These are phyloP conservation scores for Phoenix roebelenii DNA, from an alignment of 176 grass and related monocot genomes.

Conservation along the genomic window DNA sequence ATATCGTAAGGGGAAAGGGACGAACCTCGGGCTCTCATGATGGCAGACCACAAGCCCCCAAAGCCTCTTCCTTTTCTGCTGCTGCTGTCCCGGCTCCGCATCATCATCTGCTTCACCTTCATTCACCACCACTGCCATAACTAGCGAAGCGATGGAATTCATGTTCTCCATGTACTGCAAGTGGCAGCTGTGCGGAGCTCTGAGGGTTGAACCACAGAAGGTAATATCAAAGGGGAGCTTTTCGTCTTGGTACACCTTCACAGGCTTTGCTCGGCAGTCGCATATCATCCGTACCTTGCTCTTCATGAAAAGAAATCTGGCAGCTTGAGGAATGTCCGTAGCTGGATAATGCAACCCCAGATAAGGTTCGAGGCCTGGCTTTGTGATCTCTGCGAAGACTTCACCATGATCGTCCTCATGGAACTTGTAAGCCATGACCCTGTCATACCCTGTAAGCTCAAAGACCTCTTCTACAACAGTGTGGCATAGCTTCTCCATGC, in stretches of 20 bases:
- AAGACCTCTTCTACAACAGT: conserved; percentile 76
- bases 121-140: conserved; percentile 82
- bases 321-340: conserved; percentile 87
- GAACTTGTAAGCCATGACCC: conserved; percentile 98
- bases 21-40: conserved; percentile 74
- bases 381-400: conserved; percentile 68
- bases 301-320: conserved; percentile 93
- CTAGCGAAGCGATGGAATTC: conserved; percentile 87
- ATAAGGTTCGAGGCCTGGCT: conserved; percentile 82
- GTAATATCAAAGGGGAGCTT: conserved; percentile 52
- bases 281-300: conserved; percentile 94
- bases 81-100: conserved; percentile 18
- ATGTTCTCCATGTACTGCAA: conserved; percentile 98
- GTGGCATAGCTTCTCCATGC: conserved; percentile 56
- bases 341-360: conserved; percentile 86
- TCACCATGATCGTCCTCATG: conserved; percentile 93
- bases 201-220: conserved; percentile 75
- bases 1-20: conserved; percentile 89
- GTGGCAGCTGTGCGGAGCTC: conserved; percentile 82
- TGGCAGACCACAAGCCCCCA: conserved; percentile 94
- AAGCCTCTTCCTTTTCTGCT: conserved; percentile 56
- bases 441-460: conserved; percentile 84
- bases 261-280: conserved; percentile 55
- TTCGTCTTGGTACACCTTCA: conserved; percentile 66
- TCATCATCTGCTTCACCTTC: conserved; percentile 50